These are phyloP conservation scores for Xylaria cubensis DNA, from an alignment of 495 filamentous ascomycete species.

Conservation along the genomic window DNA sequence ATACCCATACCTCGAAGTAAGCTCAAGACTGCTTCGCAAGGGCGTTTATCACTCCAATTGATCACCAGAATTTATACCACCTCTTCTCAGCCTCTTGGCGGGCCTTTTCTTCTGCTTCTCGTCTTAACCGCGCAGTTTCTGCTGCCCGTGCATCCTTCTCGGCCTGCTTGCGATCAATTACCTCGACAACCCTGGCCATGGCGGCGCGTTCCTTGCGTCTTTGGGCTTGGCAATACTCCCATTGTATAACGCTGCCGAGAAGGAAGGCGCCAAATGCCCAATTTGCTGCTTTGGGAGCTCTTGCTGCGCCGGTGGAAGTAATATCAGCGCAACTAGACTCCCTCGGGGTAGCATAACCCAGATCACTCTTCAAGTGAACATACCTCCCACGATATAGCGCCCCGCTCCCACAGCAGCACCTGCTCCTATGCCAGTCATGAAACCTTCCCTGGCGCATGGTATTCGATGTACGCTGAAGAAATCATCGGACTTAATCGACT, in stretches of 20 bases:
- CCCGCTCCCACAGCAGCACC: slow-evolving; percentile 77
- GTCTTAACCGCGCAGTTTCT: slow-evolving; percentile 58
- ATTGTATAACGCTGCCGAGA: slow-evolving; percentile 65
- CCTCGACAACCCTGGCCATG: slow-evolving; percentile 79
- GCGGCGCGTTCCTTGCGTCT: slow-evolving; percentile 74
- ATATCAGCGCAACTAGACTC: slow-evolving; percentile 19
- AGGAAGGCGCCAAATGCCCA: slow-evolving; percentile 84
- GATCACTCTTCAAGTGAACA: slow-evolving; percentile 27
- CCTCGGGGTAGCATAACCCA: not conserved
- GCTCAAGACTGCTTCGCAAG: slow-evolving; percentile 16
- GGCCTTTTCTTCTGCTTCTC: slow-evolving; percentile 49
- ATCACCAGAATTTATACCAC: slow-evolving; percentile 62
- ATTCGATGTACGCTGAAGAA: slow-evolving; percentile 75
- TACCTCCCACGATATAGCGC: slow-evolving; percentile 78
- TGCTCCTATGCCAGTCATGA: slow-evolving; percentile 80
- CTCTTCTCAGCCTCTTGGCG: slow-evolving; percentile 52
- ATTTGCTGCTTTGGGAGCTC: slow-evolving; percentile 68
- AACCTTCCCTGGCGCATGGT: slow-evolving; percentile 82
- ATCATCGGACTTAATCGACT: slow-evolving; percentile 70
- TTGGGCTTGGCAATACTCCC: slow-evolving; percentile 80
- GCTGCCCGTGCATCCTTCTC: slow-evolving; percentile 64
- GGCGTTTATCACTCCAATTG: slow-evolving; percentile 5
- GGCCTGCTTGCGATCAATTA: slow-evolving; percentile 75
- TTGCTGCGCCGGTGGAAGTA: slow-evolving; percentile 45
- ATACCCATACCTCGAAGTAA: slow-evolving; percentile 17